A percentile compares a stretch with the other conserved stretches of the same genome.
These are phyloP conservation scores for Diaporthe amygdali DNA, from an alignment of 2,329 filamentous ascomycete species.

Conservation along the genomic window DNA sequence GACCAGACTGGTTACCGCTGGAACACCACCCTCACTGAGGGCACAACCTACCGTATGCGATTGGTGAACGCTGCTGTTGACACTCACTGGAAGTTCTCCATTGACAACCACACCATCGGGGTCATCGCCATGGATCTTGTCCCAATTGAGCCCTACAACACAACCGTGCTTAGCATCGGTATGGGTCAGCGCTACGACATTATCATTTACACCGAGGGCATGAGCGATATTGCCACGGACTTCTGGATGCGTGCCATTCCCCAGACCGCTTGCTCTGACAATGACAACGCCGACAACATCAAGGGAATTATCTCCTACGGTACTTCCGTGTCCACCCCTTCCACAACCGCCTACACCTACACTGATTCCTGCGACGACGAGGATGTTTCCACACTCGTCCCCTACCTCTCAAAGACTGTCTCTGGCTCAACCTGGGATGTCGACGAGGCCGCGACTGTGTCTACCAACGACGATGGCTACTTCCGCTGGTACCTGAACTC, in stretches of 20 bases:
- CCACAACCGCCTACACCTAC: conserved; percentile 23
- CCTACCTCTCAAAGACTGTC: conserved; percentile 40
- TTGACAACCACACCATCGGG: conserved; percentile 52
- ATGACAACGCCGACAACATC: conserved; percentile 47
- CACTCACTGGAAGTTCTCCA: conserved; percentile 34
- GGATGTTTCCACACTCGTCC: conserved; percentile 37
- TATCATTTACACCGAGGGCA: conserved; percentile 43
- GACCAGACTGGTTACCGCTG: conserved; percentile 38
- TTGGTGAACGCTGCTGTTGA: conserved; percentile 20
- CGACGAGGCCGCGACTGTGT: conserved; percentile 34
- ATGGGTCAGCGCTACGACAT: conserved; percentile 56
- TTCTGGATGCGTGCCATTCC: conserved; percentile 57
- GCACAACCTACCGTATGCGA: conserved; percentile 43
- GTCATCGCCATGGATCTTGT: conserved; percentile 56
- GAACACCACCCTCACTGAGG: conserved; percentile 44
- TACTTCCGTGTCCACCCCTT: conserved; percentile 26
- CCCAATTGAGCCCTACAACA: conserved; percentile 52
- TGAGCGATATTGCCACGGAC: conserved; percentile 34
- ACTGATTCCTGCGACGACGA: conserved; percentile 41
- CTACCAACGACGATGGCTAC: conserved; percentile 35
- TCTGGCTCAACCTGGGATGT: conserved; percentile 34
- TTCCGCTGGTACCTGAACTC: conserved; percentile 57
- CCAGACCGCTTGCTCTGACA: conserved; percentile 46
- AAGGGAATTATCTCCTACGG: conserved; percentile 54
- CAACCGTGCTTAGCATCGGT: conserved; percentile 51